These are phyloP conservation scores for Colletotrichum trifolii DNA, from an alignment of 2,329 filamentous ascomycete genomes.

Conservation along the genomic window DNA sequence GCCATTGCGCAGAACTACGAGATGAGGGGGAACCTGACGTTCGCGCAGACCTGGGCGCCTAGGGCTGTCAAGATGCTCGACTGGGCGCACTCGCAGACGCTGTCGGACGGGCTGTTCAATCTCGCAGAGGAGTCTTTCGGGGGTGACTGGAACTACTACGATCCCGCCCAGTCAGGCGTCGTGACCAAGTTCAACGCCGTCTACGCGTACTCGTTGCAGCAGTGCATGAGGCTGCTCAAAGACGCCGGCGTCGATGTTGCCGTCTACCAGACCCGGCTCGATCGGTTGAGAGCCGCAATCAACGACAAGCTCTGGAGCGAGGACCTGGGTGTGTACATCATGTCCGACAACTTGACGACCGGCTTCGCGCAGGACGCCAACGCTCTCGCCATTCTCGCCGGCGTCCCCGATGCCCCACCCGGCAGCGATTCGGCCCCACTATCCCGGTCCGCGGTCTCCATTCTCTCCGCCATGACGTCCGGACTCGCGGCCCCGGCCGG, in stretches of 20 bases:
- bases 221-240: slow-evolving; percentile 39
- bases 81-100: slow-evolving; percentile 46
- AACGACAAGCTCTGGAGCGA: slow-evolving; percentile 42
- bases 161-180: slow-evolving; percentile 43
- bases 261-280: slow-evolving; percentile 41
- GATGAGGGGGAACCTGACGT: slow-evolving; percentile 42
- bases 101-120: slow-evolving; percentile 42
- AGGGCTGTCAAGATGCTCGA: slow-evolving; percentile 45
- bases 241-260: slow-evolving; percentile 36
- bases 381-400: slow-evolving; percentile 46
- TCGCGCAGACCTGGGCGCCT: slow-evolving; percentile 44
- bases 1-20: slow-evolving; percentile 44
- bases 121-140: slow-evolving; percentile 42
- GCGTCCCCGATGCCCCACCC: slow-evolving; percentile 35
- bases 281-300: slow-evolving; percentile 41
- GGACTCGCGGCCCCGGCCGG: not conserved
- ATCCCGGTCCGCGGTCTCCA: not conserved
- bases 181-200: slow-evolving; percentile 47
- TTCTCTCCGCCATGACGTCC: slow-evolving; percentile 30
- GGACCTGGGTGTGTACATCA: slow-evolving; percentile 40
- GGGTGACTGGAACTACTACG: slow-evolving; percentile 50
- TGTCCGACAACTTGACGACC: slow-evolving; percentile 38
- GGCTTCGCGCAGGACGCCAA: slow-evolving; percentile 47
- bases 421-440: not conserved
- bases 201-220: slow-evolving; percentile 46